Evolutionary conservation across 257 asterid species (phyloP).

Genomic region (Coffea canephora): DNA sequence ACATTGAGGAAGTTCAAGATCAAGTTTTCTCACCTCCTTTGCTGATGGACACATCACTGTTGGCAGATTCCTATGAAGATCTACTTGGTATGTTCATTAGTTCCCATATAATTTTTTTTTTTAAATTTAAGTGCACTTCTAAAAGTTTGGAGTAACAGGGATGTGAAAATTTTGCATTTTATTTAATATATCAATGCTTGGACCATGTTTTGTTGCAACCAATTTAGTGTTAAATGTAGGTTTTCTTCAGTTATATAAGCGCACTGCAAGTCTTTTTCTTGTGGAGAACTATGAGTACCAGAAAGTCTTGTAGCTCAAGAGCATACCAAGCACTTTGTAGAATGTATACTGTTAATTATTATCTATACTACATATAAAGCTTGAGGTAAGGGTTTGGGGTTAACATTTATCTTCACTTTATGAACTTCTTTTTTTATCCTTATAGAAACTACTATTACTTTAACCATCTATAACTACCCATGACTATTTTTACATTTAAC

Average conservation of each 20-base stretch:
- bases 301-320: not conserved
- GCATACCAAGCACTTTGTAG: not conserved
- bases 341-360: not conserved
- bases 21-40: conserved; percentile 96
- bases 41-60: conserved; percentile 70
- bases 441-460: too few species aligned
- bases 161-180: not conserved
- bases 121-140: too few species aligned
- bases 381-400: too few species aligned
- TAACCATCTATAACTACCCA: too few species aligned
- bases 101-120: conserved; percentile 10
- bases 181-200: not conserved
- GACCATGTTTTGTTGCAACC: not conserved
- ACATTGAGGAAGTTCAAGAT: conserved; percentile 68
- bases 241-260: not conserved
- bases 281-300: not conserved
- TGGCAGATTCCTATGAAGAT: conserved; percentile 86
- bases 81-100: conserved; percentile 71
- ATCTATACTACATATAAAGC: too few species aligned
- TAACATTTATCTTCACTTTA: too few species aligned
- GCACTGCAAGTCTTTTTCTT: not conserved
- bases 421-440: too few species aligned
- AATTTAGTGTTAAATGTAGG: not conserved
- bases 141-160: not conserved
- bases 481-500: too few species aligned